phyloP scores from a whole-genome alignment of 1,284 basidiomycete species.

The Uromyces viciae-fabae region DNA sequence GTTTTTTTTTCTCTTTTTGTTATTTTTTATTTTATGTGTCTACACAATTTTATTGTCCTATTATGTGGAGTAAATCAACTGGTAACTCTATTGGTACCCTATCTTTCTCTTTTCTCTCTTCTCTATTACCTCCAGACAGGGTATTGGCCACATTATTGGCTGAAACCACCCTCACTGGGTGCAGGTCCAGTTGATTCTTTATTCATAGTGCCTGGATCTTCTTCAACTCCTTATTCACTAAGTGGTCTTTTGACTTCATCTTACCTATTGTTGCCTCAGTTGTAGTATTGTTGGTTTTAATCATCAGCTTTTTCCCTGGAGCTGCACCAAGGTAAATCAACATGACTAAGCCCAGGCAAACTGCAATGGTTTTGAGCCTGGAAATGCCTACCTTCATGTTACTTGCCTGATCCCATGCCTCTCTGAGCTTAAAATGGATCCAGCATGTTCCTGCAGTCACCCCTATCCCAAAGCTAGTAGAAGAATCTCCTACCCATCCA shows the following conservation, averaged over 20 bases:
- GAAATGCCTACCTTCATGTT: neutral
- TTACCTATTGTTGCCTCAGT: neutral
- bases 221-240: neutral
- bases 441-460: neutral
- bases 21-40: too few species aligned
- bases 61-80: too few species aligned
- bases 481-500: neutral
- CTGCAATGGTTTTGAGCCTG: neutral
- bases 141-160: too few species aligned
- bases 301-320: neutral
- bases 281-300: neutral
- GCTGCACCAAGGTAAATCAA: neutral
- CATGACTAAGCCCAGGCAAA: neutral
- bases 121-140: too few species aligned
- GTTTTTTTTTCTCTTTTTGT: too few species aligned
- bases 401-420: neutral
- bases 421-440: neutral
- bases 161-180: too few species aligned
- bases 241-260: neutral
- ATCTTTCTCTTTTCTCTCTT: too few species aligned
- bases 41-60: too few species aligned
- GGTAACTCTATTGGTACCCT: too few species aligned
- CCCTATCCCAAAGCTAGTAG: neutral
- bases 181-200: too few species aligned
- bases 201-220: neutral